These are phyloP conservation scores for Helichrysum umbraculigerum DNA, from an alignment of 129 eudicot species.

Conservation along the genomic window DNA sequence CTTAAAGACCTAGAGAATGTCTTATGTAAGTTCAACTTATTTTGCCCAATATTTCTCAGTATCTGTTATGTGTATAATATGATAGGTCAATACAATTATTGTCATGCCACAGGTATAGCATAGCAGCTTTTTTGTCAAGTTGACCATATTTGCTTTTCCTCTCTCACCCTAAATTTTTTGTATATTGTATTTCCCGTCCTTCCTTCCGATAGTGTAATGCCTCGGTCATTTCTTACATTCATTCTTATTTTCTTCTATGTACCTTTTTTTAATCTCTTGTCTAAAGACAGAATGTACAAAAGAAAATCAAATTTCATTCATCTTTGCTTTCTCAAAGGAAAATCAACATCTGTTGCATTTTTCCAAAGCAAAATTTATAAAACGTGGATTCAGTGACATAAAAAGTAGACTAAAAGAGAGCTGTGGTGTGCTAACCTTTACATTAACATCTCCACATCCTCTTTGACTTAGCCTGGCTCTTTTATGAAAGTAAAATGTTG, in stretches of 20 bases:
- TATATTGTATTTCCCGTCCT: not conserved
- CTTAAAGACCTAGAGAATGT: constrained; percentile 45
- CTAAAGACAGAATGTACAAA: not conserved
- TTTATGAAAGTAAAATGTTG: not conserved
- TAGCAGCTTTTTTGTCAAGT: constrained; percentile 15
- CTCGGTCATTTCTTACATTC: not conserved
- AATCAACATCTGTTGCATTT: no score
- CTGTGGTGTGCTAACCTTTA: not conserved
- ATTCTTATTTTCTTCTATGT: not conserved
- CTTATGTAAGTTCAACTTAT: constrained; percentile 48
- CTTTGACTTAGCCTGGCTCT: not conserved
- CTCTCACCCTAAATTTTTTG: not conserved
- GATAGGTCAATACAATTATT: not conserved
- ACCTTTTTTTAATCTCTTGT: not conserved
- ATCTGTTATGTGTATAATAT: constrained; percentile 8
- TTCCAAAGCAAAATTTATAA: no score
- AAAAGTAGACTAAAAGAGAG: not conserved
- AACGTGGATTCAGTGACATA: no score
- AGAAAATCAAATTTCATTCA: no score
- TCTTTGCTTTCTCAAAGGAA: no score
- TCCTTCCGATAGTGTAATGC: no score
- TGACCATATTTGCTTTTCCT: constrained; percentile 4
- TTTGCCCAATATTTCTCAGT: constrained; percentile 3
- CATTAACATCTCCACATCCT: not conserved
- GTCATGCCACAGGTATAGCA: not conserved